Evolutionary conservation across 2,329 filamentous ascomycete genomes (phyloP).

Genomic region (Trichoderma sp.): DNA sequence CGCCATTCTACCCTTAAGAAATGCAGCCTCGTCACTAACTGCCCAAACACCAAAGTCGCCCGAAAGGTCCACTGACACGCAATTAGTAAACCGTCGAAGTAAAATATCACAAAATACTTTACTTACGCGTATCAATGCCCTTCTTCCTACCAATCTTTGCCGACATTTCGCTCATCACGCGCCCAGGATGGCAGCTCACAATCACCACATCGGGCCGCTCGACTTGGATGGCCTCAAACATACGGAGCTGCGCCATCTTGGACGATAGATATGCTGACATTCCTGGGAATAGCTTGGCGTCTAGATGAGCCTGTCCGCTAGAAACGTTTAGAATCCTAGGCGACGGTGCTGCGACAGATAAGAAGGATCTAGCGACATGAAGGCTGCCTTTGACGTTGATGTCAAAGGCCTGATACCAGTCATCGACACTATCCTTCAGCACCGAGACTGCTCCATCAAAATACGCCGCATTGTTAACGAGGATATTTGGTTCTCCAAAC

Average conservation of each 20-base stretch:
- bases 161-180: neutral
- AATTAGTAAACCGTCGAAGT: neutral
- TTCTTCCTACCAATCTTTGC: neutral
- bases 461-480: slow-evolving; percentile 15
- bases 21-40: neutral
- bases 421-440: neutral
- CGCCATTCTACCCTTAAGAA: neutral
- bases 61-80: neutral
- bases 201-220: neutral
- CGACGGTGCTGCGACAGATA: neutral
- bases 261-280: neutral
- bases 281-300: neutral
- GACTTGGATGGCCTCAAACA: neutral
- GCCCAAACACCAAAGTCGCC: neutral
- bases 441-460: neutral
- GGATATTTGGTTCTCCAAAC: slow-evolving; percentile 8
- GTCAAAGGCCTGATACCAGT: slow-evolving; percentile 7
- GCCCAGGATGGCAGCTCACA: neutral
- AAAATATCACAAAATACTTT: neutral
- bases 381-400: slow-evolving; percentile 14
- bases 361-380: neutral
- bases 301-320: neutral
- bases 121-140: neutral
- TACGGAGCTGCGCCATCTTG: neutral
- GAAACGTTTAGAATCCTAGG: neutral